phyloP scores from a whole-genome alignment of 768 basidiomycete genomes.

The Arthromyces matolae region DNA sequence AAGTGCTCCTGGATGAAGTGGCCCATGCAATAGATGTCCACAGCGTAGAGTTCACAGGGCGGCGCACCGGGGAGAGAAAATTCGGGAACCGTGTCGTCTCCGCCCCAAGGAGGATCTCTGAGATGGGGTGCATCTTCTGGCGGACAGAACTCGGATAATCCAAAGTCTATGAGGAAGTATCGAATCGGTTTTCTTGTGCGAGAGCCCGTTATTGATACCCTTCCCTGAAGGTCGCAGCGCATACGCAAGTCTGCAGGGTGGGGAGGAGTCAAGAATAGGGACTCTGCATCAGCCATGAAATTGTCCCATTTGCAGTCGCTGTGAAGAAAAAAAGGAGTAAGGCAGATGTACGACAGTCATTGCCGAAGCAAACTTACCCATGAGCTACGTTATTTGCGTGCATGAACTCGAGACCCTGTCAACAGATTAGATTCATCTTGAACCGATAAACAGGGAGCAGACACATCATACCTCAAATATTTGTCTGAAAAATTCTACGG shows the following conservation, averaged over 20 bases:
- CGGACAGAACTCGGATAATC: too few species aligned
- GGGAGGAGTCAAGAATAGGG: too few species aligned
- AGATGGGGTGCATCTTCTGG: too few species aligned
- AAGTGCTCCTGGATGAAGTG: constrained; percentile 25
- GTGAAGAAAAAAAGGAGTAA: background rate
- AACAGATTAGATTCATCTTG: background rate
- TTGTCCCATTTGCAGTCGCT: constrained; percentile 17
- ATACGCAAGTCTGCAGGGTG: constrained; percentile 7
- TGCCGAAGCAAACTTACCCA: constrained; percentile 22
- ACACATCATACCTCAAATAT: constrained; percentile 32
- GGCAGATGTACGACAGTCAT: background rate
- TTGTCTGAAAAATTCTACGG: constrained; percentile 28
- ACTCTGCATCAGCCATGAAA: constrained; percentile 15
- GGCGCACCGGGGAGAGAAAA: constrained; percentile 17
- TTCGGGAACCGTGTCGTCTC: constrained; percentile 36
- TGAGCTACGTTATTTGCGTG: constrained; percentile 29
- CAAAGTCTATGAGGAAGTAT: too few species aligned
- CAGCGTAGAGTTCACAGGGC: constrained; percentile 30
- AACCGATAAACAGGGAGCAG: constrained; percentile 12
- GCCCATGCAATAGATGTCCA: constrained; percentile 35
- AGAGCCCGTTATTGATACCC: constrained; percentile 1
- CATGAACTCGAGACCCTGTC: constrained; percentile 33
- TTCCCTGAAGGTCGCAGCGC: constrained; percentile 7
- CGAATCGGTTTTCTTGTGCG: too few species aligned
- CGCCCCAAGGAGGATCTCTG: too few species aligned